Evolutionary conservation across 306 rosid genomes (phyloP), one percentile per base, ranked within the genome.

Genomic region (Delonix regia): DNA sequence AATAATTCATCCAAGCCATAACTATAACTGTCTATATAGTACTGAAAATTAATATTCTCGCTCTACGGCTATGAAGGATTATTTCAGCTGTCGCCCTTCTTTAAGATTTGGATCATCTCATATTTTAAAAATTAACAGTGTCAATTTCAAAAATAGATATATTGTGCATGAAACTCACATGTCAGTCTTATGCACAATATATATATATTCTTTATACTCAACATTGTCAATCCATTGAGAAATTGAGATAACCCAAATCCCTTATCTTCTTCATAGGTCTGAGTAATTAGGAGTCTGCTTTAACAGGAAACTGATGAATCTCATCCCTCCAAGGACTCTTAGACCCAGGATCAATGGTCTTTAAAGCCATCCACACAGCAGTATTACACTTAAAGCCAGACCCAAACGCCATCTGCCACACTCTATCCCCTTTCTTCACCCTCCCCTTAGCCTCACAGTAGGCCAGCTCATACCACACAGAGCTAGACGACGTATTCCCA

Each of bases 351-450:
- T 81, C 84, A 74, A 81, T 52, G 24, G 67, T 74, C 41, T 66
- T 57, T 52, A 81, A 30, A 10, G 84, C 76, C 41, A 19, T 0
- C 84, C 76, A 81, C 13, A 81, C 84, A 13, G 65, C 75, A 75
- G 64, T 81, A 4, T 74, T 81, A 51, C 84, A 81, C 76, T 81
- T 81, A 28, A 81, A 81, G 41, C 84, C 84, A 55, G 84, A 67
- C 0, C 84, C 84, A 66, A 81, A 74, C 21, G 84, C 76, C 53
- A 81, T 74, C 22, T 81, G 84, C 84, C 80, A 81, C 8, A 81
- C 64, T 38, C 84, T 38, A 34, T 80, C 83, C 19, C 83, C 79
- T 45, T 73, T 73, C 36, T 59, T 73, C 9, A 80, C 69, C 21
- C 83, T 80, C 22, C 83, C 83, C 5, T 80, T 64, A 1, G 83